Evolutionary conservation across 2,329 filamentous ascomycete genomes (phyloP).

Genomic region (Apiospora sp.): DNA sequence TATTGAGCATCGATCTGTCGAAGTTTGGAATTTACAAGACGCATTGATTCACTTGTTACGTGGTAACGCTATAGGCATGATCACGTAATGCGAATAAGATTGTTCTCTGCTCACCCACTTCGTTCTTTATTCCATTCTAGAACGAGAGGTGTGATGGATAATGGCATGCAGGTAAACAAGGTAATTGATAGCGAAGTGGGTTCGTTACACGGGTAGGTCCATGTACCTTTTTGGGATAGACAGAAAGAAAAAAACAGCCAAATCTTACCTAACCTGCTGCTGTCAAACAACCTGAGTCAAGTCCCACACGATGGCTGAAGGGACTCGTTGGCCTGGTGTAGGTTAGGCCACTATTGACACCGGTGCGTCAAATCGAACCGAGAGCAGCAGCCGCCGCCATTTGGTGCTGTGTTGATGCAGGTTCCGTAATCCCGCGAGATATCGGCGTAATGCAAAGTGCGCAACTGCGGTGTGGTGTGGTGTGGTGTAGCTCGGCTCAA

Average conservation of each 20-base stretch:
- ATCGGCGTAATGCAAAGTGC: background rate
- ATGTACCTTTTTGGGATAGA: background rate
- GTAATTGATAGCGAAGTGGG: background rate
- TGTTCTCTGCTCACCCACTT: background rate
- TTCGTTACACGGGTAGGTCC: background rate
- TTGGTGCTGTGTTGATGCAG: background rate
- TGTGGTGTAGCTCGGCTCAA: background rate
- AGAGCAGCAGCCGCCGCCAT: background rate
- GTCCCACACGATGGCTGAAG: constrained; percentile 1
- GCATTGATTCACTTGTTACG: background rate
- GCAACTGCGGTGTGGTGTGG: background rate
- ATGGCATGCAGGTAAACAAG: background rate
- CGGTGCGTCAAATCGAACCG: background rate
- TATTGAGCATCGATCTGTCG: background rate
- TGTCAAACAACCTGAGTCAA: constrained; percentile 2
- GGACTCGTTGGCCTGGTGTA: background rate
- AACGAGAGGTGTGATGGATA: background rate
- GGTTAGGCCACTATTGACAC: background rate
- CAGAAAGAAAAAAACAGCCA: background rate
- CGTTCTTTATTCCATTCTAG: background rate
- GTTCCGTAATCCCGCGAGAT: background rate
- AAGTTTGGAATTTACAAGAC: background rate
- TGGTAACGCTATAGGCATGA: background rate
- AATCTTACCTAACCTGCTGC: background rate
- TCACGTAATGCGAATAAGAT: background rate